Base-by-base conservation (phyloP, 257 asterid genomes). In the Capsicum pubescens region DNA sequence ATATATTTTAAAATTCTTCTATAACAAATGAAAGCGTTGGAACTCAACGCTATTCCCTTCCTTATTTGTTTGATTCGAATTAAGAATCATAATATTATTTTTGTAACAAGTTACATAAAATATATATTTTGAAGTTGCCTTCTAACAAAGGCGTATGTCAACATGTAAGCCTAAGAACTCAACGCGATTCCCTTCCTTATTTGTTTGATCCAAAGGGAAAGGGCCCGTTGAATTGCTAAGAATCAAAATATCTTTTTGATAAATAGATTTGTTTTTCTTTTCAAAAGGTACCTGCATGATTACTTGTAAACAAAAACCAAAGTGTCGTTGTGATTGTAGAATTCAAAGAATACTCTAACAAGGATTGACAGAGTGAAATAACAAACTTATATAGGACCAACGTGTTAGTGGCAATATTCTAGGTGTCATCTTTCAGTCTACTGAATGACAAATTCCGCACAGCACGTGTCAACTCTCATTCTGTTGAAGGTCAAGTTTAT, bases 391-490 rank as follows among this genome's bases (percentile, higher is more conserved):
- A 14, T 8, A 14, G 76, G 74, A 48, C 35, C 36, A 67, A 67
- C 21, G 52, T 68, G 52, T 36, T 14, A 15, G 50, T 68, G 42
- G 52, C n/a, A 68, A 35, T 26, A 26, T 36, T 3, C 5, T 39
- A 68, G 26, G 77, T 36, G 77, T 39, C 77, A 68, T 36, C 54
- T 68, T 68, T 68, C 10, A 15, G 77, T 68, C 46, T 67, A 35
- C 77, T 69, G 32, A 68, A 68, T 16, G 9, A 68, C 8, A 16
- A 68, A 39, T 68, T 69, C 77, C 39, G 21, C 54, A 69, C 54
- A 69, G 32, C 8, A 69, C 77, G 77, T 39, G 77, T 68, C 39
- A 16, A 39, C 77, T 12, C 46, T 39, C 50, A 8, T 35, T 67
- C 74, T 12, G 10, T 67, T 36, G 76, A 39, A 35, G 5, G 21